A percentile compares a stretch with the other conserved stretches of the same genome.
phyloP scores from a whole-genome alignment of 306 rosid species.

The Prunus davidiana region DNA sequence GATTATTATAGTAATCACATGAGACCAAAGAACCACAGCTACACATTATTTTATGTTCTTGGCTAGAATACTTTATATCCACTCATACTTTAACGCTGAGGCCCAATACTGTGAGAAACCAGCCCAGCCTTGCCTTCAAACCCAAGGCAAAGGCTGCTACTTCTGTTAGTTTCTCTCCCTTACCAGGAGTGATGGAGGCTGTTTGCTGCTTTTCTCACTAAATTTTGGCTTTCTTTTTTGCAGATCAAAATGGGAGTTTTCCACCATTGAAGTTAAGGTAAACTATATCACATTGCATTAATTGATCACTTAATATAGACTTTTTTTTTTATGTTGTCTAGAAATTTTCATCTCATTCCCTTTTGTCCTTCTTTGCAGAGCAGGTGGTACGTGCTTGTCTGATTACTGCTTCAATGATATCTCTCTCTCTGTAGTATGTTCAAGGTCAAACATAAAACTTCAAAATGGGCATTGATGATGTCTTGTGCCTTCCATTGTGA shows the following conservation, averaged over 20 bases:
- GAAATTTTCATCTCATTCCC: slow-evolving; percentile 18
- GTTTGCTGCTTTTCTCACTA: not conserved
- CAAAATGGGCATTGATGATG: slow-evolving; percentile 12
- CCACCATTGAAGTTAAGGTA: slow-evolving; percentile 52
- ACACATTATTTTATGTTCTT: not conserved
- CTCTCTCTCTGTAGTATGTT: not conserved
- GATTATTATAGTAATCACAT: not conserved
- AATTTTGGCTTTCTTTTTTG: slow-evolving; percentile 23
- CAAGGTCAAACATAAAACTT: slow-evolving; percentile 6
- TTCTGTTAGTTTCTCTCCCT: not conserved
- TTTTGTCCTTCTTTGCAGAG: slow-evolving; percentile 46
- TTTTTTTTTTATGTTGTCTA: slow-evolving; percentile 16
- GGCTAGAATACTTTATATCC: not conserved
- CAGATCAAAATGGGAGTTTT: slow-evolving; percentile 62
- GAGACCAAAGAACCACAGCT: not conserved
- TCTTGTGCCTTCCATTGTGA: slow-evolving; percentile 25
- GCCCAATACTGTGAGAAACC: not conserved
- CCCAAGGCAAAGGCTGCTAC: not conserved
- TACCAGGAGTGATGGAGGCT: not conserved
- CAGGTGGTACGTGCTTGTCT: slow-evolving; percentile 50
- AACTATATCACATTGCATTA: slow-evolving; percentile 9
- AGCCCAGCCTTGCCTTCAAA: not conserved
- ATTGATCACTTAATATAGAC: not conserved
- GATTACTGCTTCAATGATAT: slow-evolving; percentile 11
- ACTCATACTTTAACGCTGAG: not conserved